phyloP scores from a whole-genome alignment of 2,329 filamentous ascomycete genomes.

The Ascochyta fabae region DNA sequence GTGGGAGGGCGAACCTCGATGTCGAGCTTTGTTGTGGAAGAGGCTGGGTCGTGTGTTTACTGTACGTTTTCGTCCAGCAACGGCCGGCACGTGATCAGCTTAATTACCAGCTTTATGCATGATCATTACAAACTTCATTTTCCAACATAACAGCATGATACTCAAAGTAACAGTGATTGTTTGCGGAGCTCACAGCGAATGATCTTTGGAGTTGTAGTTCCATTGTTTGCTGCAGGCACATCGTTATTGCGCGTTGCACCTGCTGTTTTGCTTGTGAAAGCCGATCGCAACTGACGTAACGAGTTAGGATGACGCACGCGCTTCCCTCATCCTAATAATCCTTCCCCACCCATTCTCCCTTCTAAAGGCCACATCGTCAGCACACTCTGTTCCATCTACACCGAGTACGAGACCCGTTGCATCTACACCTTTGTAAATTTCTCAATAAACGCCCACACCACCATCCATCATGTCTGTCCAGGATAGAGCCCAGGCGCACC shows the following conservation, averaged over 20 bases:
- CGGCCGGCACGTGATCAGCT: conserved; percentile 3
- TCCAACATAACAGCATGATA: background rate
- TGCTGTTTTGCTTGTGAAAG: conserved; percentile 40
- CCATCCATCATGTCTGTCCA: conserved; percentile 71
- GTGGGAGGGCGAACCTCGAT: conserved; percentile 24
- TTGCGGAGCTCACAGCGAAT: background rate
- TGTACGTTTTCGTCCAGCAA: conserved; percentile 7
- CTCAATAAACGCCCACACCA: conserved; percentile 10
- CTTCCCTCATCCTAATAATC: conserved; percentile 37
- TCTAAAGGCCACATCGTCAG: conserved; percentile 25
- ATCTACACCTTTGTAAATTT: conserved; percentile 1
- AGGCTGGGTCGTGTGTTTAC: conserved; percentile 29
- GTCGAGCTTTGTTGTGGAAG: conserved; percentile 35
- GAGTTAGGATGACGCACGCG: conserved; percentile 42
- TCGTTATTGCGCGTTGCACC: background rate
- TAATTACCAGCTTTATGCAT: conserved; percentile 2
- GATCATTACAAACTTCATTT: background rate
- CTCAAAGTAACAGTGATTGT: background rate
- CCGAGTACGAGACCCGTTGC: conserved; percentile 16
- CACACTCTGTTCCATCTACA: conserved; percentile 19
- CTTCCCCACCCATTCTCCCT: conserved; percentile 25
- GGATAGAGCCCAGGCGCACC: conserved; percentile 77
- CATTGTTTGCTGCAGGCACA: conserved; percentile 11
- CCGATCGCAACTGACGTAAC: conserved; percentile 36
- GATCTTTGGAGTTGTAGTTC: background rate